Evolutionary conservation across 2,329 filamentous ascomycete species (phyloP).

Genomic region (Aspergillus oerlinghausenensis): DNA sequence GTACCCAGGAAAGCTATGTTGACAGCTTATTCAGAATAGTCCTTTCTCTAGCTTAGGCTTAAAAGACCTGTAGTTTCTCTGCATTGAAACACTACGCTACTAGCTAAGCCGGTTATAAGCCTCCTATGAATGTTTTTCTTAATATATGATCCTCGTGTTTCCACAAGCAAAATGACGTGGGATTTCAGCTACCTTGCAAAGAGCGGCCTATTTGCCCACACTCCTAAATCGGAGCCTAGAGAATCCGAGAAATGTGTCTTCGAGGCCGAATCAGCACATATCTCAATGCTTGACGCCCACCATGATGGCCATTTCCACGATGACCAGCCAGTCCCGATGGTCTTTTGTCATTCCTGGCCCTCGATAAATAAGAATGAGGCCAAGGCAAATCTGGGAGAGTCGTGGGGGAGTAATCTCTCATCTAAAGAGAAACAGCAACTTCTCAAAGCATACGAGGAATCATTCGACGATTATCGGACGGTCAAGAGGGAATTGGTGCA

Average conservation of each 20-base stretch:
- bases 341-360: neutral
- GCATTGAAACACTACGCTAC: neutral
- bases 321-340: neutral
- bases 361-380: neutral
- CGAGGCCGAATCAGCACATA: neutral
- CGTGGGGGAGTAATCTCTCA: neutral
- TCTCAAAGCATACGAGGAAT: neutral
- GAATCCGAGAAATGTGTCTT: neutral
- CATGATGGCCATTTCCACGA: neutral
- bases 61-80: neutral
- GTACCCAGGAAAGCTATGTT: neutral
- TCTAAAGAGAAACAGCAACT: neutral
- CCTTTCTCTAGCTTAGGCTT: neutral
- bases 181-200: neutral
- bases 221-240: neutral
- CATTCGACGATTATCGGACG: neutral
- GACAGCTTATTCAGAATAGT: neutral
- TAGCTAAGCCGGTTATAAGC: neutral
- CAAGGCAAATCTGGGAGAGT: neutral
- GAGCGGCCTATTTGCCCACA: neutral
- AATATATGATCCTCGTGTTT: too few relatives aligned
- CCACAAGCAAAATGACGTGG: neutral
- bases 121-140: too few relatives aligned
- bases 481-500: neutral
- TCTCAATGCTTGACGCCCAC: neutral